Conservation (phyloP, 1,284 basidiomycete species). For the Pulveroboletus sp. region DNA sequence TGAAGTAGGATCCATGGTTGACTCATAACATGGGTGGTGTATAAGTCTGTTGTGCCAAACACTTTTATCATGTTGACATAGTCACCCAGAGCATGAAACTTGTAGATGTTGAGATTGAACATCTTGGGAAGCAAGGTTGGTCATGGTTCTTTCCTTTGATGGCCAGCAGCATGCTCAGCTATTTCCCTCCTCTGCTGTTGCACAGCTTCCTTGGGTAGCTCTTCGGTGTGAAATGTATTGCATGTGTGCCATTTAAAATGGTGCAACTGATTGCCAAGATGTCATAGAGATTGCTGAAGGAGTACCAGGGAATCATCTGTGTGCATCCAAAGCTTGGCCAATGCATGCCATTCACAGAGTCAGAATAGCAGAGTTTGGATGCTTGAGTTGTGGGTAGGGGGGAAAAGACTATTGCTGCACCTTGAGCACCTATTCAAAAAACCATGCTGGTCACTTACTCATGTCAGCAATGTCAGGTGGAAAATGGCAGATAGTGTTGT, state of each 20-base stretch:
- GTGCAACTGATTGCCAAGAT: background rate
- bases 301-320: background rate
- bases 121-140: background rate
- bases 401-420: background rate
- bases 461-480: background rate
- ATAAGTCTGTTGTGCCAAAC: too few relatives aligned
- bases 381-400: background rate
- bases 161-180: background rate
- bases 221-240: background rate
- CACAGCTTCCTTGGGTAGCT: background rate
- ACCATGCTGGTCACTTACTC: background rate
- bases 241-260: background rate
- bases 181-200: background rate
- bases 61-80: background rate
- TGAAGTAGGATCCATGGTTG: too few relatives aligned
- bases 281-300: background rate
- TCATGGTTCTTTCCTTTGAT: background rate
- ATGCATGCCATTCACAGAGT: background rate
- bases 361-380: background rate
- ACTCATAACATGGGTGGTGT: background rate
- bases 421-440: background rate
- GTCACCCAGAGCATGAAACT: conserved; percentile 5
- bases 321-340: background rate
- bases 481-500: background rate
- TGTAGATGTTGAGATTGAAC: conserved; percentile 9